Evolutionary conservation across 73 alveolate genomes (phyloP).

Genomic region (Symbiodinium natans): DNA sequence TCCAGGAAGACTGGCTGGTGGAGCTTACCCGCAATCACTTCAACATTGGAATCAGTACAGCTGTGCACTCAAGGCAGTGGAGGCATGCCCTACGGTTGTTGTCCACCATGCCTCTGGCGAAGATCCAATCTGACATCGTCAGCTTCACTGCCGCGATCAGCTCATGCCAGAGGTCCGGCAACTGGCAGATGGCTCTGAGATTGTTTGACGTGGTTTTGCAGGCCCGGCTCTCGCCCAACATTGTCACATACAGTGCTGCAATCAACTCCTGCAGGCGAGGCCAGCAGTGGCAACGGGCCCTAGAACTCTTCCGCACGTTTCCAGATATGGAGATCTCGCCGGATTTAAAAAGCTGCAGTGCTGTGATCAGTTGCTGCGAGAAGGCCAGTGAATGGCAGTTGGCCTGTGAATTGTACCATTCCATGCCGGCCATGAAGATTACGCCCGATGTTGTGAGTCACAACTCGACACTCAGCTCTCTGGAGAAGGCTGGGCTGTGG

Average conservation of each 20-base stretch:
- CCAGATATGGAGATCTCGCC: not conserved
- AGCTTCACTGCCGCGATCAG: not conserved
- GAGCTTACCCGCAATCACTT: not conserved
- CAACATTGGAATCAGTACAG: constrained; percentile 7
- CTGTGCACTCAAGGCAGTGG: not conserved
- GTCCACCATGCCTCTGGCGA: not conserved
- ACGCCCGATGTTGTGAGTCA: not conserved
- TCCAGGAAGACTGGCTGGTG: not conserved
- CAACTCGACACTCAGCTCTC: not conserved
- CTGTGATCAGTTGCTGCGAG: constrained; percentile 6
- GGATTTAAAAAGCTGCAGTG: not conserved
- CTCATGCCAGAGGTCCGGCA: not conserved
- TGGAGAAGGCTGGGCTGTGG: not conserved
- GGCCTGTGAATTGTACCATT: not conserved
- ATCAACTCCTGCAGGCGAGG: constrained; percentile 16
- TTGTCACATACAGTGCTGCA: not conserved
- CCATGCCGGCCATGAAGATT: not conserved
- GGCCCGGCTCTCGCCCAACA: not conserved
- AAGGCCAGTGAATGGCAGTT: not conserved
- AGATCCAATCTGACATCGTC: not conserved
- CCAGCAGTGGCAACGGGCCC: not conserved
- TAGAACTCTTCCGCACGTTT: not conserved
- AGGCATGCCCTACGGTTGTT: not conserved
- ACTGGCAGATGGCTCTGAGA: not conserved
- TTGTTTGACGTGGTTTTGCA: not conserved